These are phyloP conservation scores for Lentinula raphanica DNA, from an alignment of 768 basidiomycete species.

Conservation along the genomic window DNA sequence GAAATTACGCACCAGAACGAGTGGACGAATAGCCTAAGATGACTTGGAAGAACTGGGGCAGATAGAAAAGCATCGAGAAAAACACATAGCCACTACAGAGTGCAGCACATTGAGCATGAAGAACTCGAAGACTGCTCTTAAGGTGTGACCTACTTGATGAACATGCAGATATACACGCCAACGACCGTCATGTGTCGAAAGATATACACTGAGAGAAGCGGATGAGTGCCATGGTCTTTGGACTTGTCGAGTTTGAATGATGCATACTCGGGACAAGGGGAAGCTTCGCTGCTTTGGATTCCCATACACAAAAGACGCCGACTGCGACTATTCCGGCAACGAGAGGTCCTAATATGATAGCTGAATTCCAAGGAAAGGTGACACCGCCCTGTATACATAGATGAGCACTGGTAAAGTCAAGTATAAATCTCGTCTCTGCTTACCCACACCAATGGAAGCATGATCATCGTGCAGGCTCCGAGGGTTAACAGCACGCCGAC, in stretches of 20 bases:
- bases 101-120: not conserved
- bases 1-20: slow-evolving; percentile 25
- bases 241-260: not conserved
- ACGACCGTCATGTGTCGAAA: slow-evolving; percentile 62
- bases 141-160: slow-evolving; percentile 47
- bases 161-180: slow-evolving; percentile 66
- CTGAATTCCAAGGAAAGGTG: slow-evolving; percentile 67
- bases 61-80: slow-evolving; percentile 62
- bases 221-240: not conserved
- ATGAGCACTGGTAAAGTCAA: not conserved
- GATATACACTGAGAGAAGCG: slow-evolving; percentile 52
- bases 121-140: not conserved
- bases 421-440: not conserved
- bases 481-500: slow-evolving; percentile 55
- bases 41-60: slow-evolving; percentile 75
- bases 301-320: slow-evolving; percentile 60
- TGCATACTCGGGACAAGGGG: slow-evolving; percentile 68
- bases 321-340: slow-evolving; percentile 50
- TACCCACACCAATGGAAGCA: slow-evolving; percentile 72
- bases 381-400: slow-evolving; percentile 52
- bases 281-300: slow-evolving; percentile 63
- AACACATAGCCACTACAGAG: slow-evolving; percentile 49
- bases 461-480: slow-evolving; percentile 53
- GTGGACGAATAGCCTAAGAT: slow-evolving; percentile 61
- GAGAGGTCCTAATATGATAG: slow-evolving; percentile 57